Evolutionary conservation across 768 basidiomycete genomes (phyloP).

Genomic region (Coprinopsis strossmayeri): DNA sequence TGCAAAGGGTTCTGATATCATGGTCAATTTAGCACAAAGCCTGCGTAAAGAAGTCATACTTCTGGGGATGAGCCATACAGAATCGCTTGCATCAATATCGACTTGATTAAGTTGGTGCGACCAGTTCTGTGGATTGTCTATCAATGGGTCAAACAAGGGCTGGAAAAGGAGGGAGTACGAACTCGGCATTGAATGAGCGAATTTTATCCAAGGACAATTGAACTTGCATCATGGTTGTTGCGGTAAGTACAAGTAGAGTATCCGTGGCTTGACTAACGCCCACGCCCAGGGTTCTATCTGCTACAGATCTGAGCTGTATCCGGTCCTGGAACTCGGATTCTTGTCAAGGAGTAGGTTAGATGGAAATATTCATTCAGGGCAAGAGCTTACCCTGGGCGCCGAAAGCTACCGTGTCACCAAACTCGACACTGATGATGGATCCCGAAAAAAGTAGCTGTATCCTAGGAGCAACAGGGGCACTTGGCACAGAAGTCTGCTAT

Average conservation of each 20-base stretch:
- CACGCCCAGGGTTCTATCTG: conserved; percentile 66
- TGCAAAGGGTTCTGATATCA: conserved; percentile 59
- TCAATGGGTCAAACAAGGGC: conserved; percentile 1
- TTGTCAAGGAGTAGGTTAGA: conserved; percentile 20
- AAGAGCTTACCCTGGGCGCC: conserved; percentile 52
- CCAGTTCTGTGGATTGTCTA: conserved; percentile 57
- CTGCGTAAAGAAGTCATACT: conserved; percentile 23
- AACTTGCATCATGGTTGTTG: conserved; percentile 64
- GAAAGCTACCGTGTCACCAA: conserved; percentile 71
- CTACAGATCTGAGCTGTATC: conserved; percentile 60
- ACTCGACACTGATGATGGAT: conserved; percentile 54
- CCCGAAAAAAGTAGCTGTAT: conserved; percentile 58
- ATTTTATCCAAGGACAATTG: conserved; percentile 57
- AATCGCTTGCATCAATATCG: conserved; percentile 80
- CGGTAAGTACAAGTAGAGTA: conserved; percentile 54
- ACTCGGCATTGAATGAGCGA: conserved; percentile 58
- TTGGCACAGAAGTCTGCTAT: conserved; percentile 53
- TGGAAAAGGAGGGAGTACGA: conserved; percentile 18
- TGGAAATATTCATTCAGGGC: too few relatives aligned
- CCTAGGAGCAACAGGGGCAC: conserved; percentile 67
- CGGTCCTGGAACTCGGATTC: conserved; percentile 69
- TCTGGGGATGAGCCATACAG: conserved; percentile 65
- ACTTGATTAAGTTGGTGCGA: conserved; percentile 62
- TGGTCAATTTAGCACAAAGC: background rate
- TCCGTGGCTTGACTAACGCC: conserved; percentile 48